Evolutionary conservation across 2,329 filamentous ascomycete genomes (phyloP).

Genomic region (Claviceps lovelessii): DNA sequence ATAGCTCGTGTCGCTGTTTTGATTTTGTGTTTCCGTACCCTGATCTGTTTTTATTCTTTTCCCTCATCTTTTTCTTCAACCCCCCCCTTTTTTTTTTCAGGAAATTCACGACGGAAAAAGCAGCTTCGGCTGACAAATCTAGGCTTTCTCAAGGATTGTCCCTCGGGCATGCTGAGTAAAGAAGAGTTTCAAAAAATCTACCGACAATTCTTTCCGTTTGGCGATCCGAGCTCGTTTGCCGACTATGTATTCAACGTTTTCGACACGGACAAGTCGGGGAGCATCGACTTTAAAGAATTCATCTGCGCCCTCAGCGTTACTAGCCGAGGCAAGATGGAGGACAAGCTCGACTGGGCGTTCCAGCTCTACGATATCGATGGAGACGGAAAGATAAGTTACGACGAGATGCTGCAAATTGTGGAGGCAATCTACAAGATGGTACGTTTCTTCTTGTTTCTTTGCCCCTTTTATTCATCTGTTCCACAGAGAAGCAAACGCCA

Average conservation of each 20-base stretch:
- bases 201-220: conserved; percentile 97
- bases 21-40: too few relatives aligned
- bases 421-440: conserved; percentile 99
- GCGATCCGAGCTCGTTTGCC: conserved; percentile 91
- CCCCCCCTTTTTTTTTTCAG: background rate
- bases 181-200: conserved; percentile 99
- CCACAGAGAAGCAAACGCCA: too few relatives aligned
- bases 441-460: conserved; percentile 1
- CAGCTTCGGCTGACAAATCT: too few relatives aligned
- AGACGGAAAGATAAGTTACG: conserved; percentile 96
- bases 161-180: conserved; percentile 90
- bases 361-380: conserved; percentile 98
- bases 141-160: conserved; percentile 62
- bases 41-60: too few relatives aligned
- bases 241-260: conserved; percentile 99
- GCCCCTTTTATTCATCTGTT: too few relatives aligned
- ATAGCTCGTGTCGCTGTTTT: too few relatives aligned
- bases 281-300: conserved; percentile 99
- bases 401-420: conserved; percentile 97
- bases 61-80: too few relatives aligned
- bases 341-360: conserved; percentile 98
- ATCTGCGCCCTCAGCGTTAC: conserved; percentile 97
- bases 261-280: conserved; percentile 91
- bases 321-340: conserved; percentile 95
- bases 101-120: too few relatives aligned